These are phyloP conservation scores for Stachybotrys echinatus DNA, from an alignment of 2,329 filamentous ascomycete species.

Conservation along the genomic window DNA sequence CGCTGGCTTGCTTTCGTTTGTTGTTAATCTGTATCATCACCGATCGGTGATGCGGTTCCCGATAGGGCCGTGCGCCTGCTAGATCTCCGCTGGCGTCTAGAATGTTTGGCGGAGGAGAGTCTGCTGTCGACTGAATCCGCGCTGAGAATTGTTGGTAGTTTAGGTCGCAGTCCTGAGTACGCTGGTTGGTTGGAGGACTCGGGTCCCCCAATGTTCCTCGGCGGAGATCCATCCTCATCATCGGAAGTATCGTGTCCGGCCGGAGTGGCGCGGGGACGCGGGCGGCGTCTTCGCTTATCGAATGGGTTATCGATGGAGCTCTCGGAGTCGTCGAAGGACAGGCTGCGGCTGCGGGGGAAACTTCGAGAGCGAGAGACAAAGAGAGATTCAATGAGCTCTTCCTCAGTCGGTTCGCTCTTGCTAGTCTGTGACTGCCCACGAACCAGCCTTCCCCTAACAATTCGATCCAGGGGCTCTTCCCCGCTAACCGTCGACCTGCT, in stretches of 20 bases:
- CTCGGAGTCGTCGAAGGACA: slow-evolving; percentile 31
- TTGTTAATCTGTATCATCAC: slow-evolving; percentile 28
- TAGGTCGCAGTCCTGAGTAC: slow-evolving; percentile 35
- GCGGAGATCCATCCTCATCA: slow-evolving; percentile 22
- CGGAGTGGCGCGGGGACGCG: slow-evolving; percentile 19
- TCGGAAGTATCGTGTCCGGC: slow-evolving; percentile 26
- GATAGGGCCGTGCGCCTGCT: slow-evolving; percentile 21
- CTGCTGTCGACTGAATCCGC: slow-evolving; percentile 25
- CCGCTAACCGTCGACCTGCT: slow-evolving; percentile 25
- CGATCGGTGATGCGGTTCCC: slow-evolving; percentile 29
- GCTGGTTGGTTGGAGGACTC: slow-evolving; percentile 19
- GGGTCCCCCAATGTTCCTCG: slow-evolving; percentile 14
- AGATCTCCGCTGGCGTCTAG: slow-evolving; percentile 20
- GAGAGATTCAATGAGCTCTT: slow-evolving; percentile 38
- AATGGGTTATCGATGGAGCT: slow-evolving; percentile 23
- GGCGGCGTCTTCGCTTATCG: slow-evolving; percentile 19
- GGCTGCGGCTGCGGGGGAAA: slow-evolving; percentile 27
- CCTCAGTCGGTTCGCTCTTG: slow-evolving; percentile 32
- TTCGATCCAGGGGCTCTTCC: slow-evolving; percentile 34
- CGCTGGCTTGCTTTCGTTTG: not conserved
- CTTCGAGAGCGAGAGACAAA: slow-evolving; percentile 28
- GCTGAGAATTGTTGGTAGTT: slow-evolving; percentile 42
- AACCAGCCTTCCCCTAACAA: slow-evolving; percentile 39
- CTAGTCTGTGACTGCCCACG: slow-evolving; percentile 40
- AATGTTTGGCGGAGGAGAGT: slow-evolving; percentile 20